These are phyloP conservation scores for Ramaria sp. DNA, from an alignment of 768 basidiomycete genomes.

Conservation along the genomic window DNA sequence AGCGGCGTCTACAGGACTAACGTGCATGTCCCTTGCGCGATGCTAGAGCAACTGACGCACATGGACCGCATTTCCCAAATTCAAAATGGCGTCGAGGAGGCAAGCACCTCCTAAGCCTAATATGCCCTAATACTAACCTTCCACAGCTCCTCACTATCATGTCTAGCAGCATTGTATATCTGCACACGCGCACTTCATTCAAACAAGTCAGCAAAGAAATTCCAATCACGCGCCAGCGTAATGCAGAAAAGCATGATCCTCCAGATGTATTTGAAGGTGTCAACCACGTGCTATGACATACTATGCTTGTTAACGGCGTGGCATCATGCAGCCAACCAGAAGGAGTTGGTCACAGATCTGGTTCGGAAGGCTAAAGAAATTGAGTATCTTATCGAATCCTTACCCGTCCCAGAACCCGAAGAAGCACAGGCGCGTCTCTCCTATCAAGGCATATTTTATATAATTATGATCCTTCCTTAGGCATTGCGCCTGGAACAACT, in stretches of 20 bases:
- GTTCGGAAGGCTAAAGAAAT: constrained; percentile 84
- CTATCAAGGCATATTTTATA: not conserved
- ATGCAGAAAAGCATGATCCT: constrained; percentile 58
- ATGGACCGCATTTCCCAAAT: constrained; percentile 96
- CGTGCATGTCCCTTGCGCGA: constrained; percentile 34
- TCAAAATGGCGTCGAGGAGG: constrained; percentile 89
- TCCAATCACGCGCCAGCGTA: constrained; percentile 76
- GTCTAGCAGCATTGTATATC: constrained; percentile 72
- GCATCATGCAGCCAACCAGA: constrained; percentile 54
- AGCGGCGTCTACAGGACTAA: not conserved
- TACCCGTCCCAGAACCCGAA: constrained; percentile 72
- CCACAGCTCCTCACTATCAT: constrained; percentile 76
- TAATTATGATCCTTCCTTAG: constrained; percentile 24
- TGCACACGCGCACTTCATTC: constrained; percentile 68
- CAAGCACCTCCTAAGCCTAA: constrained; percentile 18
- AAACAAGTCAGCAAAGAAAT: constrained; percentile 67
- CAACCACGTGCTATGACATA: constrained; percentile 6
- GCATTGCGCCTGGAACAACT: constrained; percentile 55
- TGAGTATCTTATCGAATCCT: constrained; percentile 68
- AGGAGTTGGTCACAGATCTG: constrained; percentile 74
- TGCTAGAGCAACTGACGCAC: constrained; percentile 87
- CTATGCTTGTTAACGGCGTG: not conserved
- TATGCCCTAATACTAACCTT: not conserved
- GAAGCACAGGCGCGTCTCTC: constrained; percentile 49
- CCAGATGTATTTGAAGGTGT: constrained; percentile 69